Conservation (phyloP, 2,329 filamentous ascomycete genomes). For the Cladosporium cucumerinum region DNA sequence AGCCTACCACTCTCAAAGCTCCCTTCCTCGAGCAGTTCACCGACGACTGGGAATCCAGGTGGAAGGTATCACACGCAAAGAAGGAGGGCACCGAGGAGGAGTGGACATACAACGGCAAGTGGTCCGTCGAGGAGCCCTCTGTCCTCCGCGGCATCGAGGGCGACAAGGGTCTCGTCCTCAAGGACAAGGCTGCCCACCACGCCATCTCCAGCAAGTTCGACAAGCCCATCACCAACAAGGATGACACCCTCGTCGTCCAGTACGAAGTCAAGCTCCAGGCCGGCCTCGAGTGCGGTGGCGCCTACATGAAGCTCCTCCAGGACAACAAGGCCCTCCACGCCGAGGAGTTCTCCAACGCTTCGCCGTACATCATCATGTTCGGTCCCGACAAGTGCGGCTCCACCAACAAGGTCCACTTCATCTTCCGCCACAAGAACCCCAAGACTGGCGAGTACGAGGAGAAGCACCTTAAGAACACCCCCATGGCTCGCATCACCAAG, state of each 20-base stretch:
- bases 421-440: constrained; percentile 99
- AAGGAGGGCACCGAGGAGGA: constrained; percentile 86
- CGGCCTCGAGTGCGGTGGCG: constrained; percentile 94
- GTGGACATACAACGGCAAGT: constrained; percentile 96
- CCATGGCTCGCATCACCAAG: constrained; percentile 85
- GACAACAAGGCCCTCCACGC: constrained; percentile 96
- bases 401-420: constrained; percentile 97
- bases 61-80: constrained; percentile 94
- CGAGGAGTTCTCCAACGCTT: constrained; percentile 96
- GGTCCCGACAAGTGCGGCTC: constrained; percentile 98
- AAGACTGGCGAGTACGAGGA: constrained; percentile 99
- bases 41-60: constrained; percentile 88
- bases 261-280: constrained; percentile 99
- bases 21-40: constrained; percentile 99
- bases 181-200: constrained; percentile 97
- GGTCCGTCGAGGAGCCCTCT: constrained; percentile 90
- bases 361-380: constrained; percentile 99
- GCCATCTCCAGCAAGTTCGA: constrained; percentile 99
- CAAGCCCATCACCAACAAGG: constrained; percentile 95
- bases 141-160: constrained; percentile 89
- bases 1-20: constrained; percentile 86
- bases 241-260: constrained; percentile 93
- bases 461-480: constrained; percentile 89
- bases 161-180: constrained; percentile 95
- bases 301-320: constrained; percentile 97